Conservation (phyloP, 768 basidiomycete species). For the Chalciporus piperatus region DNA sequence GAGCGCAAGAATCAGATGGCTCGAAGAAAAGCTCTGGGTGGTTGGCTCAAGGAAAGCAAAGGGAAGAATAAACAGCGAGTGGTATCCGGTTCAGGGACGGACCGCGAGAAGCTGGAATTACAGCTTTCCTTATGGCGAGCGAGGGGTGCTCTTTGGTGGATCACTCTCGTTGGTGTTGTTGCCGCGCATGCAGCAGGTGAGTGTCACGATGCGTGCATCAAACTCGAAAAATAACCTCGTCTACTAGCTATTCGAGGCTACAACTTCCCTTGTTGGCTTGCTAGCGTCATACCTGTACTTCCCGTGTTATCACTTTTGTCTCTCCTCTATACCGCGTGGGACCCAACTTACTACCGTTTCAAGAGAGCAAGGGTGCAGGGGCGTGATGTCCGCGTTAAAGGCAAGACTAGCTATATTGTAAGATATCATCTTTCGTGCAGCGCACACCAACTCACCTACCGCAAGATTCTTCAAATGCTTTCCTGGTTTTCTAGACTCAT, state of each 20-base stretch:
- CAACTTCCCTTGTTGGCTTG: conserved; percentile 16
- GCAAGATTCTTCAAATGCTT: conserved; percentile 56
- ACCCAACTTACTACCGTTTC: conserved; percentile 71
- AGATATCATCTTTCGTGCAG: conserved; percentile 21
- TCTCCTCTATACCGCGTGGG: conserved; percentile 80
- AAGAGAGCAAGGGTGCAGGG: conserved; percentile 66
- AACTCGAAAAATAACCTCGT: not conserved
- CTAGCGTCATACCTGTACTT: conserved; percentile 37
- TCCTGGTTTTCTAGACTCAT: conserved; percentile 57
- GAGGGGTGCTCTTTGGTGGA: conserved; percentile 65
- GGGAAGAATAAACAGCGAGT: conserved; percentile 59
- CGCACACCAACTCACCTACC: not conserved
- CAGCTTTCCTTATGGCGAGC: conserved; percentile 66
- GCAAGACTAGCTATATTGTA: conserved; percentile 64
- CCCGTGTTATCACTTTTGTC: conserved; percentile 56
- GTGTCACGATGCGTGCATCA: conserved; percentile 12
- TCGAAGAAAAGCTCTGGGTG: conserved; percentile 69
- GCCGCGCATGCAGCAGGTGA: conserved; percentile 46
- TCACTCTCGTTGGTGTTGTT: conserved; percentile 43
- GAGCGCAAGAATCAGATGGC: conserved; percentile 79
- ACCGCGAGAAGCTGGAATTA: conserved; percentile 42
- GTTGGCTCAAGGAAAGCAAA: conserved; percentile 63
- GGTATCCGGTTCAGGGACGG: conserved; percentile 38
- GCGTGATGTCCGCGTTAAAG: conserved; percentile 63
- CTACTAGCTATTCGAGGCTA: conserved; percentile 21